Percentiles rank a stretch among this genome's conserved stretches.
phyloP scores from a whole-genome alignment of 2,329 filamentous ascomycete species.

The Emericellopsis atlantica region DNA sequence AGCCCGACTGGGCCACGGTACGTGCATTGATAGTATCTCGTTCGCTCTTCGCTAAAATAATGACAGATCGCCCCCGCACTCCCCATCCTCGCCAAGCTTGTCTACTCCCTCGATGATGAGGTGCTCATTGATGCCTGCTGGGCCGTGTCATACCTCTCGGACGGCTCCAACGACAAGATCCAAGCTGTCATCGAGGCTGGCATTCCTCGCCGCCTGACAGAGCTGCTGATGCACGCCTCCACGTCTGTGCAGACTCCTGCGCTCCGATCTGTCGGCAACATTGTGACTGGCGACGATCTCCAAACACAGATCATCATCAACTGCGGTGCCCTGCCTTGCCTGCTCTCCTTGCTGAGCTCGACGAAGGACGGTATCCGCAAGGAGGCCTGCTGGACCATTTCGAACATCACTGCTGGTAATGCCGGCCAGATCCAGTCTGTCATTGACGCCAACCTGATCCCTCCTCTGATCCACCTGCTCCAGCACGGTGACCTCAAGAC shows the following conservation, averaged over 20 bases:
- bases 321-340: slow-evolving; percentile 81
- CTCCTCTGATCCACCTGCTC: slow-evolving; percentile 87
- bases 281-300: slow-evolving; percentile 95
- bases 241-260: slow-evolving; percentile 97
- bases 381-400: slow-evolving; percentile 99
- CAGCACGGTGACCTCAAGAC: slow-evolving; percentile 98
- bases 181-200: slow-evolving; percentile 98
- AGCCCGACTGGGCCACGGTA: slow-evolving; percentile 95
- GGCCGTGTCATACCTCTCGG: slow-evolving; percentile 97
- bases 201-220: slow-evolving; percentile 89
- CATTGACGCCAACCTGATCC: slow-evolving; percentile 93
- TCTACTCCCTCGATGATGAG: slow-evolving; percentile 97
- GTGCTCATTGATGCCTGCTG: slow-evolving; percentile 98
- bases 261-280: slow-evolving; percentile 94
- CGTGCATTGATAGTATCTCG: slow-evolving; percentile 21
- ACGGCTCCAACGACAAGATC: slow-evolving; percentile 98
- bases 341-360: slow-evolving; percentile 88
- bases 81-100: slow-evolving; percentile 89
- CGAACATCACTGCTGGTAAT: slow-evolving; percentile 97
- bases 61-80: slow-evolving; percentile 82
- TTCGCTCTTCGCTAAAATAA: slow-evolving; percentile 3
- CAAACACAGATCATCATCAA: slow-evolving; percentile 99
- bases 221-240: slow-evolving; percentile 95
- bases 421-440: slow-evolving; percentile 95
- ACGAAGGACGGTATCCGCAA: slow-evolving; percentile 98